Evolutionary conservation across 2,329 filamentous ascomycete species (phyloP).

Genomic region (Aspergillus neotritici): DNA sequence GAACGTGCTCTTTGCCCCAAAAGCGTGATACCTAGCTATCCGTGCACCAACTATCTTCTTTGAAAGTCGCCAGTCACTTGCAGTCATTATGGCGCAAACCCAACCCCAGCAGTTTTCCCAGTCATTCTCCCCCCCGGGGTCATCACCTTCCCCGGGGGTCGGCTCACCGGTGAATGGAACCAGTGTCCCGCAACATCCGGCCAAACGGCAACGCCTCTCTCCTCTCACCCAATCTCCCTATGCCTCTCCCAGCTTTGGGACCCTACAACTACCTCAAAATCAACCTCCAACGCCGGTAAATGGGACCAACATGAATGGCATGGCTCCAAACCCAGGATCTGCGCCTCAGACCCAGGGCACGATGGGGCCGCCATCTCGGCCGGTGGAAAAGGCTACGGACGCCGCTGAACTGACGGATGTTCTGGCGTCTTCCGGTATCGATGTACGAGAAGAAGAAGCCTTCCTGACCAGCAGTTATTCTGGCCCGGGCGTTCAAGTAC

Average conservation of each 20-base stretch:
- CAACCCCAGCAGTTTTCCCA: conserved; percentile 50
- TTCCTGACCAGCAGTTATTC: conserved; percentile 58
- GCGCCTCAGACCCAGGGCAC: conserved; percentile 40
- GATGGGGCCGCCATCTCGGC: conserved; percentile 61
- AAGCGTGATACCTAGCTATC: conserved; percentile 1
- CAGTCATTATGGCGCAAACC: conserved; percentile 54
- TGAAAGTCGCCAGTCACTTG: background rate
- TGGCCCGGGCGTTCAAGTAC: conserved; percentile 36
- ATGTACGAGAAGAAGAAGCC: conserved; percentile 80
- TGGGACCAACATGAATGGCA: conserved; percentile 45
- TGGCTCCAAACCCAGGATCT: conserved; percentile 44
- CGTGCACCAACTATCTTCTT: background rate
- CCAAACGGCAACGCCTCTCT: conserved; percentile 67
- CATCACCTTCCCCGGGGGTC: conserved; percentile 56
- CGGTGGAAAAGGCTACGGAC: conserved; percentile 49
- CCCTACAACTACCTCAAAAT: conserved; percentile 41
- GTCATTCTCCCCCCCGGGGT: conserved; percentile 59
- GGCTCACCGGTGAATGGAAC: conserved; percentile 45
- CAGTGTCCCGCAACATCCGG: conserved; percentile 57
- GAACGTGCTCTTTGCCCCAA: conserved; percentile 18
- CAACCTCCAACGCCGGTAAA: conserved; percentile 28
- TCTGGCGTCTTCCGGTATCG: conserved; percentile 76
- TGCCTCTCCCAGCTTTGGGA: conserved; percentile 53
- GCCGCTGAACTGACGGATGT: conserved; percentile 74
- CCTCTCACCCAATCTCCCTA: conserved; percentile 60